Evolutionary conservation across 2,329 filamentous ascomycete genomes (phyloP), one percentile per base, ranked within the genome.

Genomic region (Pseudogymnoascus sp.): DNA sequence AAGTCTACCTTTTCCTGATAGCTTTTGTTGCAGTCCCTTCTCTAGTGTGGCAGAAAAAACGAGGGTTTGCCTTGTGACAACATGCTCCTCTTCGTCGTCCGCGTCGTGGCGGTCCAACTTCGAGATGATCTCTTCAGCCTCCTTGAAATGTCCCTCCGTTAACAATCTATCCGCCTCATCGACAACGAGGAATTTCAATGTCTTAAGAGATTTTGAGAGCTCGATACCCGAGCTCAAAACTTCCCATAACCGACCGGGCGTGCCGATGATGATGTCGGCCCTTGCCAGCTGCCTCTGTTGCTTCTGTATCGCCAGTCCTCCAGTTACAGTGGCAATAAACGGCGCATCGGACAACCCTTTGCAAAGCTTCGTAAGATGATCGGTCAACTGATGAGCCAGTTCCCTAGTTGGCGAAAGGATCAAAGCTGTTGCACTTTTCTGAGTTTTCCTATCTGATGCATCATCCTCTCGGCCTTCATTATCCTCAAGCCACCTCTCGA

Each of bases 1-100:
- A 65, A 81, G 72, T 67, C 79, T 72, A 21, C 71, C 71, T 73
- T 92, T 96, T 26, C 91, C 89, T 1, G 90, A 86, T 11, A 99
- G 82, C 74, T 97, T 97, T 69, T 93, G 90, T 73, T 97, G 93
- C 31, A 99, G 78, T 0, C 88, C 88, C 71, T 93, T 93, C 73
- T 96, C 90, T 75, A 99, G 96, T 0, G 95, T 99, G 0, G 95
- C 95, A 0, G 95, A 97, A 75, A 99, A 99, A 19, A 99, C 91
- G 0, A 99, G 83, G 0, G 93, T 97, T 73, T 99, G 95, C 42
- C 93, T 80, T 15, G 83, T 72, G 44, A 79, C 72, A 10, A 75
- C 68, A 64, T 75, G 70, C 0, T 78, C 75, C 9, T 82, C 79
- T 33, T 78, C 75, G 5, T 80, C 77, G 0, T 77, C 74, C 6